phyloP scores from a whole-genome alignment of 2,329 filamentous ascomycete genomes.

The Penicillium digitatum region DNA sequence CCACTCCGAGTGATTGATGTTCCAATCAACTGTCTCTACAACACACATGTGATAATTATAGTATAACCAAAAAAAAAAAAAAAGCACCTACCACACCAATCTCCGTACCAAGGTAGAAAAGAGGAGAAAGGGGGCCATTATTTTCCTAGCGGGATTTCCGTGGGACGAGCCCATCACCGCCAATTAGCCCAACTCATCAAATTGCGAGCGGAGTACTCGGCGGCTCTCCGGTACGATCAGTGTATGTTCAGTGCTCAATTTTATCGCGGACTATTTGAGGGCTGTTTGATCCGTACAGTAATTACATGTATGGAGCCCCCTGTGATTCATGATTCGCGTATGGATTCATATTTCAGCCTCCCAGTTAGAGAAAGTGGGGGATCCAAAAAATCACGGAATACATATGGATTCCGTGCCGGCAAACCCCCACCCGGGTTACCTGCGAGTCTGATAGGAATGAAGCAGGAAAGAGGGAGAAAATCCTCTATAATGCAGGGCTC shows the following conservation, averaged over 20 bases:
- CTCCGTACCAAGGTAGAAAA: slow-evolving; percentile 1
- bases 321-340: not conserved
- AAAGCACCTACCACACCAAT: slow-evolving; percentile 4
- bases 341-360: not conserved
- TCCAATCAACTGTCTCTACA: not conserved
- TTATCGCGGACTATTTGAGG: too few relatives aligned
- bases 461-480: slow-evolving; percentile 19
- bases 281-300: not conserved
- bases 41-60: slow-evolving; percentile 3
- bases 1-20: not conserved
- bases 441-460: slow-evolving; percentile 15
- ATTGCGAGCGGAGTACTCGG: slow-evolving; percentile 17
- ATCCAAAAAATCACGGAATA: not conserved
- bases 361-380: not conserved
- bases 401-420: not conserved
- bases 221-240: slow-evolving; percentile 18
- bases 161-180: not conserved
- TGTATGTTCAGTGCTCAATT: not conserved
- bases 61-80: too few relatives aligned
- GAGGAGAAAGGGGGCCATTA: slow-evolving; percentile 7
- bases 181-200: slow-evolving; percentile 1
- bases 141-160: not conserved
- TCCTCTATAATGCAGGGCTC: slow-evolving; percentile 27
- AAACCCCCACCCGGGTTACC: not conserved
- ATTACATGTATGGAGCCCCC: not conserved